These are phyloP conservation scores for Pisolithus marmoratus DNA, from an alignment of 768 basidiomycete genomes.

Conservation along the genomic window DNA sequence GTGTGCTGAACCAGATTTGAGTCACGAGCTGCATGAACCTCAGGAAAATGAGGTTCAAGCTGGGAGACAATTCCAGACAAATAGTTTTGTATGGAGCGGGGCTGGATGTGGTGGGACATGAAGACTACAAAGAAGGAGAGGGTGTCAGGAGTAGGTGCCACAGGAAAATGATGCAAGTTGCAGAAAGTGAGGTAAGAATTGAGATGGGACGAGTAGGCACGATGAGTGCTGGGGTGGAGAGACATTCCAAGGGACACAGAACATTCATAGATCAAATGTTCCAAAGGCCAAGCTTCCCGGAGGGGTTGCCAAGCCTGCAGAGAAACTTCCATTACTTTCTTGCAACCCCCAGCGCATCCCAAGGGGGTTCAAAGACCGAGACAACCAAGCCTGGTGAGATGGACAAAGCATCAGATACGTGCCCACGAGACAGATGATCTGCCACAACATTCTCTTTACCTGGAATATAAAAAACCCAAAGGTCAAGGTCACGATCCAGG, in stretches of 20 bases:
- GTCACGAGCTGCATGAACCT: background rate
- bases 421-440: constrained; percentile 18
- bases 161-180: constrained; percentile 18
- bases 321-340: background rate
- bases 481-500: constrained; percentile 7
- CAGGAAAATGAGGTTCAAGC: constrained; percentile 17
- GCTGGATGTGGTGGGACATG: constrained; percentile 14
- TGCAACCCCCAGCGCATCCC: constrained; percentile 22
- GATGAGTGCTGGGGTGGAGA: background rate
- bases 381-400: background rate
- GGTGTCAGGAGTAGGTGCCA: constrained; percentile 24
- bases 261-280: background rate
- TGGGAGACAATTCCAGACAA: constrained; percentile 18
- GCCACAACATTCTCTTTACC: constrained; percentile 22
- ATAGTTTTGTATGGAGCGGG: constrained; percentile 15
- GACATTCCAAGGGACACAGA: background rate
- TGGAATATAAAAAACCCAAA: constrained; percentile 20
- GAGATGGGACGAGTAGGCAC: constrained; percentile 3
- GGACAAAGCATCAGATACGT: constrained; percentile 10
- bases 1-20: constrained; percentile 7
- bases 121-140: constrained; percentile 9
- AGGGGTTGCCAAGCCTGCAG: background rate
- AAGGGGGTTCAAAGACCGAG: constrained; percentile 22
- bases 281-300: background rate
- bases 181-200: constrained; percentile 32